Base-by-base conservation (phyloP, 1,139 yeast genomes). In the Blastobotrys serpentis region DNA sequence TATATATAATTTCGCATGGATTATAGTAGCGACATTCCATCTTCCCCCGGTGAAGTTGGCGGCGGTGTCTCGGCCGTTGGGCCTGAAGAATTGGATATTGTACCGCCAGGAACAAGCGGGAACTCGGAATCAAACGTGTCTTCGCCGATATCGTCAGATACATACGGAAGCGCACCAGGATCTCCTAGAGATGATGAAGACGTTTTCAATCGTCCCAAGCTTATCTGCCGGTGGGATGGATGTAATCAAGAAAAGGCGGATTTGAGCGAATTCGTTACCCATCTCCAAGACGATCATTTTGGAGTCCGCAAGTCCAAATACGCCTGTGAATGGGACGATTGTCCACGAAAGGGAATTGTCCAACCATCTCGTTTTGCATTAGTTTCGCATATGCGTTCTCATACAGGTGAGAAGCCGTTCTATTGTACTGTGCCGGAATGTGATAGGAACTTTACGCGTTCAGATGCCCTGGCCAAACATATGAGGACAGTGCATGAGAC, bases 351-450 rank as follows among this genome's bases (percentile, higher is more conserved):
- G 49, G 84, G 84, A 1, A 64, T 75, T 1, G 72, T 73, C 34
- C 85, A 81, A 59, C 80, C 84, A 2, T 75, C 82, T 5, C 63
- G 82, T 49, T 76, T 78, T 64, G 84, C 84, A 1, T 70, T 84
- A 29, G 73, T 81, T 1, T 73, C 84, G 0, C 90, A 84, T 60
- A 71, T 83, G 58, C 65, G 87, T 46, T 72, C 79, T 1, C 90
- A 84, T 61, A 79, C 86, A 0, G 83, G 85, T 0, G 86, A 82
- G 58, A 76, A 76, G 56, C 86, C 86, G 26, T 82, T 79, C 59
- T 79, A 74, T 55, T 85, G 94, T 61, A 75, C 81, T 0, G 72
- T 83, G 11, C 88, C 88, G 0, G 88, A 82, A 58, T 85, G 92
- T 65, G 78, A 76, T 50, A 75, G 79, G 52, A 75, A 75, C 46